Evolutionary conservation across 2,329 filamentous ascomycete genomes (phyloP), one percentile per base, ranked within the genome.

Genomic region (Verticillium nonalfalfae): DNA sequence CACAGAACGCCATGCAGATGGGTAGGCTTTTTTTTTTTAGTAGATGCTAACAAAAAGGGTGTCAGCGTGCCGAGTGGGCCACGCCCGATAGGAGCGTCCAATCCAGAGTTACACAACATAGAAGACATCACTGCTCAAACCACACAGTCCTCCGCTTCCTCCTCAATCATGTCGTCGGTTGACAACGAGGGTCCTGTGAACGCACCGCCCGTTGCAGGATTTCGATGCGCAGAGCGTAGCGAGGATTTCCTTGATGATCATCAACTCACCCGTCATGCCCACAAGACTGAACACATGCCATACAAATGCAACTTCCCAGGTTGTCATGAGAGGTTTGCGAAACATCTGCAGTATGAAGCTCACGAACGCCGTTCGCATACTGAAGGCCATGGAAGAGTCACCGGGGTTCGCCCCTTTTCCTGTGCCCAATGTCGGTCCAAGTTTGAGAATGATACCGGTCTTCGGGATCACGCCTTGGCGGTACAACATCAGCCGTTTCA

Each of bases 41-140:
- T 54, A 57, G 3, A 62, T 68, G 67, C 71, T 71, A 70, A 72
- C 65, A 71, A 72, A 70, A 67, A 72, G 69, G 70, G 69, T 71
- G 69, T 66, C 33, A 55, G 1, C 21, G 21, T 1, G 21, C 21
- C 21, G 1, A 2, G 21, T 2, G 21, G 21, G 21, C 21, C 21
- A 21, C 21, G 2, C 21, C 21, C 21, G 21, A 21, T 21, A 21
- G 21, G 21, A 21, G 21, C 21, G 26, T 31, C 26, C 26, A 31
- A 31, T 31, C 26, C 26, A 5, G 26, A 5, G 26, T 31, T 31
- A 31, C 4, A 31, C 5, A 31, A 5, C 26, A 31, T 31, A 7
- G 4, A 36, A 13, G 35, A 36, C 35, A 36, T 31, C 26, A 31
- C 26, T 31, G 26, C 26, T 31, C 26, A 31, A 31, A 31, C 26